Evolutionary conservation across 2,329 filamentous ascomycete genomes (phyloP), one percentile per base, ranked within the genome.

Genomic region (Verticillium zaregamsianum): DNA sequence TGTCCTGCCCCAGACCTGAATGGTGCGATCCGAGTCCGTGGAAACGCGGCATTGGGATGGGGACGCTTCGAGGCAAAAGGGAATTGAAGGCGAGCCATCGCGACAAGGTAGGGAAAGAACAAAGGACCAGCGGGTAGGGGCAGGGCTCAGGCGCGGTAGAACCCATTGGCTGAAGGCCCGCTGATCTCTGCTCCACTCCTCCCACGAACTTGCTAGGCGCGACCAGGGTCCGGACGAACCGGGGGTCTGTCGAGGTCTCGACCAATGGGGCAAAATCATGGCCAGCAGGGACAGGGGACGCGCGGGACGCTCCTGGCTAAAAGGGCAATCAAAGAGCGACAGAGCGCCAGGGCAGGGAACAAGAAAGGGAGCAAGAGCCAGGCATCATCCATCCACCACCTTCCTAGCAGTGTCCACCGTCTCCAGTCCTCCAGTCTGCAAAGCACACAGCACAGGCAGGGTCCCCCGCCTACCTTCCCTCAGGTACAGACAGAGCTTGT

Each of bases 291-390:
- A 49, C 45, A 49, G 45, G 45, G 45, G 45, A 49, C n/a, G 20
- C 45, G 45, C 45, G 45, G 45, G 45, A 49, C 12, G 45, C 45
- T 49, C 45, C 45, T 49, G 45, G 45, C 20, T 14, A 23, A 25
- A 49, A 49, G 23, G 45, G 57, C 57, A 58, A 58, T 58, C 57
- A 58, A 58, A 49, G 57, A 58, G 57, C 57, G 57, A 58, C 57
- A 58, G 31, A 57, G 31, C 31, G 31, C 28, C 23, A n/a, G 37
- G 25, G 39, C 57, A 58, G 35, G 57, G 57, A 49, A 49, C n/a
- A 49, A 49, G 40, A 49, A 49, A 49, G 40, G 20, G 40, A 20
- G 40, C 40, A 49, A 49, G 40, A 49, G 40, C 40, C 40, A 49
- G 9, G 40, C 40, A 23, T 49, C n/a, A n/a, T n/a, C 37, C 37